Evolutionary conservation across 805 yeast genomes (phyloP), one percentile per base, ranked within the genome.

Genomic region (Teunomyces panamensis): DNA sequence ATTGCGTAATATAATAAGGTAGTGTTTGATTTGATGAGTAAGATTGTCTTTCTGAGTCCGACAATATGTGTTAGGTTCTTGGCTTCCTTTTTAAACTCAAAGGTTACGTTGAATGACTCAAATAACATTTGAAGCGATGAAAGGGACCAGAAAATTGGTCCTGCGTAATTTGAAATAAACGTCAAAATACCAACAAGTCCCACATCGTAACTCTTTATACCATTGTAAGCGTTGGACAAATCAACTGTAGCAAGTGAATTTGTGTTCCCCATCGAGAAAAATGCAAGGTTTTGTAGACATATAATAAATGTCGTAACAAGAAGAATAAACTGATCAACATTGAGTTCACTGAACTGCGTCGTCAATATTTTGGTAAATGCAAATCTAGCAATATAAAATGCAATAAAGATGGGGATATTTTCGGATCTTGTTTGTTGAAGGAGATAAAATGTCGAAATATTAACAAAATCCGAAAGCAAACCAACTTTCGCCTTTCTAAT

Each of bases 241-340:
- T 92, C 97, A 17, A 94, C 83, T 0, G 97, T 85, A 0, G 97
- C 92, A 55, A 94, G 75, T 34, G 96, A 89, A 60, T 94, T 94
- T 0, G 98, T 90, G 44, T 88, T 89, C 0, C 98, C 98, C 62
- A 86, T 75, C 16, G 88, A 87, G 69, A 88, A 94, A 62, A 92
- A 94, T 0, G 90, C 69, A 36, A 89, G 70, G 55, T 89, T 84
- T 60, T 89, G 95, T 43, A 89, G 54, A 17, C 85, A 62, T 3
- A 89, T 53, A 2, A 69, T 67, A 49, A 77, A 65, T 3, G 72
- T 37, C 0, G 77, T 49, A 1, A 62, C 45, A 11, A 66, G 32
- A 11, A 64, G n/a, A 1, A 65, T 51, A 4, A 53, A 36, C n/a
- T 51, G 57, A 45, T 60, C 64, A 4, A 56, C 30, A 29, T 53